Evolutionary conservation across 106 monocot species (phyloP).

Genomic region (Iris macrosiphon): DNA sequence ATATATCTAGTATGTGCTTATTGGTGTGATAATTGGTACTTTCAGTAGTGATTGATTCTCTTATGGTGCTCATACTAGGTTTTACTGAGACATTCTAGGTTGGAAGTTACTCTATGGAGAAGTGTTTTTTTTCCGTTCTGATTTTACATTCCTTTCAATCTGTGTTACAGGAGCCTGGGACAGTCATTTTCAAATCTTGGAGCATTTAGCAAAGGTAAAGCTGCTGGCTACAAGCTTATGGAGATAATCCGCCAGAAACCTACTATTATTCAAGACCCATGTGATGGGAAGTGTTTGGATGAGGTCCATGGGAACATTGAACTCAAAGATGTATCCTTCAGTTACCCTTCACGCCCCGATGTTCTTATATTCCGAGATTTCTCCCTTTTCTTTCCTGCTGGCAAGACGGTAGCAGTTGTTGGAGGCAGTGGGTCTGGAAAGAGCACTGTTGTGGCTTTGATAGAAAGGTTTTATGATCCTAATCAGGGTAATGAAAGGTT

Average conservation of each 20-base stretch:
- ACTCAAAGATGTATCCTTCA: conserved; percentile 83
- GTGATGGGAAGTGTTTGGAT: conserved; percentile 62
- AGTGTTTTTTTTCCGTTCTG: too few species aligned
- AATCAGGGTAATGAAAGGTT: conserved; percentile 98
- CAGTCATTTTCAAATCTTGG: conserved; percentile 95
- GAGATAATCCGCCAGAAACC: conserved; percentile 87
- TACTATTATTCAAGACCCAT: conserved; percentile 65
- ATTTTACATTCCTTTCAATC: too few species aligned
- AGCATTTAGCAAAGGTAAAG: conserved; percentile 93
- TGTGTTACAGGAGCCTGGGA: conserved; percentile 86
- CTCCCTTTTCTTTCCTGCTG: conserved; percentile 88
- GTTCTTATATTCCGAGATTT: conserved; percentile 77
- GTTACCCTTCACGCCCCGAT: conserved; percentile 96
- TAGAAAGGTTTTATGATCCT: conserved; percentile 98
- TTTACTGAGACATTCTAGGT: too few species aligned
- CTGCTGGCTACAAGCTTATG: conserved; percentile 83
- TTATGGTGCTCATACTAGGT: too few species aligned
- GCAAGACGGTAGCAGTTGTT: conserved; percentile 89
- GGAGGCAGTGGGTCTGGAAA: conserved; percentile 99
- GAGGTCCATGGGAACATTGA: conserved; percentile 93
- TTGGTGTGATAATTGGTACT: too few species aligned
- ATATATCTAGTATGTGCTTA: too few species aligned
- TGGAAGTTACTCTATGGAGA: too few species aligned
- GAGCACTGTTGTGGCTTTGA: conserved; percentile 87
- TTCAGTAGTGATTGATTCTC: too few species aligned